Percentiles rank a stretch among this genome's conserved stretches.
Conservation (phyloP, 2,329 filamentous ascomycete genomes). For the Diaporthe citri region DNA sequence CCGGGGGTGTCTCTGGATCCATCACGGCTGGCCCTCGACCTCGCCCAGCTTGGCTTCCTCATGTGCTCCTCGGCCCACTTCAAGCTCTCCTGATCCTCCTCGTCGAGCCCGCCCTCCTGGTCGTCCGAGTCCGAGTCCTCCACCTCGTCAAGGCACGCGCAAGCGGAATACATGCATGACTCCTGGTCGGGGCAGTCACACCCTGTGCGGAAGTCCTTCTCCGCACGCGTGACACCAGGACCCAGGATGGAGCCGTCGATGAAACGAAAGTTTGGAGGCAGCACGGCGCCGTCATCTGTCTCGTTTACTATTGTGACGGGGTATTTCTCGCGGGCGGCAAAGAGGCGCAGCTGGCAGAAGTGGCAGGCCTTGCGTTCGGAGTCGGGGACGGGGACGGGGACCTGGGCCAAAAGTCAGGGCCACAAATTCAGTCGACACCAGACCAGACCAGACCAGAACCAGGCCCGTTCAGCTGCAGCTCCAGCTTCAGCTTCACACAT, state of each 20-base stretch:
- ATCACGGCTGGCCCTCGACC: slow-evolving; percentile 24
- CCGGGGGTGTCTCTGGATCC: slow-evolving; percentile 20
- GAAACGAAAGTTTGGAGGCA: slow-evolving; percentile 76
- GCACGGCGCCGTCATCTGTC: slow-evolving; percentile 62
- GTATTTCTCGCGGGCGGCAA: slow-evolving; percentile 60
- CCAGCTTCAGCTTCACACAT: slow-evolving; percentile 19
- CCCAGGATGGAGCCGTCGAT: slow-evolving; percentile 72
- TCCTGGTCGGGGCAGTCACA: slow-evolving; percentile 74
- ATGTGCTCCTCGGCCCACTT: slow-evolving; percentile 38
- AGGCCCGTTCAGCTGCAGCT: not conserved
- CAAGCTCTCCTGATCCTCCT: slow-evolving; percentile 45
- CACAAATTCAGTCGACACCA: not conserved
- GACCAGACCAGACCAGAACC: slow-evolving; percentile 40
- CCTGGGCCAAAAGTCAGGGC: slow-evolving; percentile 12
- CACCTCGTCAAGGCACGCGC: slow-evolving; percentile 73
- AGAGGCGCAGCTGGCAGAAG: slow-evolving; percentile 71
- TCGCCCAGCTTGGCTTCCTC: slow-evolving; percentile 35
- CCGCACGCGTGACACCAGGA: slow-evolving; percentile 70
- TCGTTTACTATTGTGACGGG: slow-evolving; percentile 76
- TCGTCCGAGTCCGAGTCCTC: slow-evolving; percentile 69
- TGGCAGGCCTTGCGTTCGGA: slow-evolving; percentile 59
- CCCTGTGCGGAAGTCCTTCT: slow-evolving; percentile 74
- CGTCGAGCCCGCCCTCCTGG: slow-evolving; percentile 59
- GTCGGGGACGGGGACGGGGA: not conserved
- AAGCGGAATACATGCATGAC: slow-evolving; percentile 76